Evolutionary conservation across 2,329 filamentous ascomycete genomes (phyloP), one percentile per base, ranked within the genome.

Genomic region (Zymoseptoria tritici): DNA sequence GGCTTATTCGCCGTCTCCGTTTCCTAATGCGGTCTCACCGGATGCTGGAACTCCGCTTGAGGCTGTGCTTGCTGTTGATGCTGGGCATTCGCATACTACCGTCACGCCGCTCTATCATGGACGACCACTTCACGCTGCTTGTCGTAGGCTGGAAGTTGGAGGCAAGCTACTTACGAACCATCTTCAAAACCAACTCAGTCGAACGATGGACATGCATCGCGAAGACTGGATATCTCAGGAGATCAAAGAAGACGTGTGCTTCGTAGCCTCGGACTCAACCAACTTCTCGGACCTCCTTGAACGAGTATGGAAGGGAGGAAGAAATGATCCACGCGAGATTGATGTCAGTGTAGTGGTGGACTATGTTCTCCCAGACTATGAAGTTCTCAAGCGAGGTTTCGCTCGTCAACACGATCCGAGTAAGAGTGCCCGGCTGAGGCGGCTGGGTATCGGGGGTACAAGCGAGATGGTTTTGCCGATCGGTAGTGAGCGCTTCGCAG

Each of bases 81-180:
- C 89, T 1, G 92, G 92, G 21, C 96, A 97, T 73, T 96, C 92
- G 0, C 89, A 95, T 70, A 97, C 94, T 0, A 96, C 89, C 1
- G 81, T 97, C 56, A 93, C 92, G 0, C 94, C 94, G 0, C 78
- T 97, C 2, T 85, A 96, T 65, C 84, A 86, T 57, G 93, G 92
- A 24, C 85, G 84, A 22, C 87, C 93, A 1, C 76, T 97, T 5
- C 91, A 97, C 65, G 80, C 86, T 0, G 91, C 89, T 0, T 84
- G 96, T 57, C 86, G 93, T 20, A 83, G 94, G 49, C 84, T 99
- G 53, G 91, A 97, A 57, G 83, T 97, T 6, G 94, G 94, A 51
- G 94, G 94, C 59, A 97, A 96, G 75, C 83, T 96, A 56, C 78
- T 99, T 62, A 97, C 93, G 21, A 97, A 97, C 73, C 89, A 96